Conservation (phyloP, 1,139 yeast genomes). For the Blastobotrys apis region DNA sequence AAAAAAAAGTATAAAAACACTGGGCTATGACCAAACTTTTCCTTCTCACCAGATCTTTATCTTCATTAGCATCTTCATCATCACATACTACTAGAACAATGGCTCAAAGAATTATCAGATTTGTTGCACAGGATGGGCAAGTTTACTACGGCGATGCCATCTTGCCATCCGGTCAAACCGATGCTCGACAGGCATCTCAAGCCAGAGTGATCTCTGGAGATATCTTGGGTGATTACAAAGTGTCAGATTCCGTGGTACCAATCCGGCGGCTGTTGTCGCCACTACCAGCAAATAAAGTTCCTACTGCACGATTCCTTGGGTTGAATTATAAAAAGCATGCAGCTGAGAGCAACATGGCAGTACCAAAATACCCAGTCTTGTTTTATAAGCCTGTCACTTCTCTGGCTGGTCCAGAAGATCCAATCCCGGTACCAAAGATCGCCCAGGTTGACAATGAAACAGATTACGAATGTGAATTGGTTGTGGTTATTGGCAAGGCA, state of each 20-base stretch:
- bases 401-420: constrained; percentile 39
- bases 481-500: constrained; percentile 49
- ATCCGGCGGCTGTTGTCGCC: constrained; percentile 41
- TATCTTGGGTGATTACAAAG: constrained; percentile 38
- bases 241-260: constrained; percentile 38
- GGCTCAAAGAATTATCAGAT: constrained; percentile 37
- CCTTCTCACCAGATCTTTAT: not conserved
- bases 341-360: constrained; percentile 25
- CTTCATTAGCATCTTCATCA: not conserved
- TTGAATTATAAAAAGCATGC: constrained; percentile 35
- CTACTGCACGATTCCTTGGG: constrained; percentile 39
- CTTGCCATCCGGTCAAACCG: constrained; percentile 30
- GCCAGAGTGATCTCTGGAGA: constrained; percentile 38
- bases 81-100: too few relatives aligned
- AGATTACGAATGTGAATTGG: constrained; percentile 54
- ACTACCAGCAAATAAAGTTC: constrained; percentile 35
- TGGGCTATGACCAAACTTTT: not conserved
- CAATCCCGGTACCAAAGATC: constrained; percentile 42
- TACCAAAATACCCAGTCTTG: constrained; percentile 47
- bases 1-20: not conserved
- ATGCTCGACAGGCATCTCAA: constrained; percentile 32
- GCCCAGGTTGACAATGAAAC: constrained; percentile 42
- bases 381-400: constrained; percentile 47
- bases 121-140: constrained; percentile 40
- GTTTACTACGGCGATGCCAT: constrained; percentile 46